These are phyloP conservation scores for Fusarium illudens DNA, from an alignment of 2,329 filamentous ascomycete species.

Conservation along the genomic window DNA sequence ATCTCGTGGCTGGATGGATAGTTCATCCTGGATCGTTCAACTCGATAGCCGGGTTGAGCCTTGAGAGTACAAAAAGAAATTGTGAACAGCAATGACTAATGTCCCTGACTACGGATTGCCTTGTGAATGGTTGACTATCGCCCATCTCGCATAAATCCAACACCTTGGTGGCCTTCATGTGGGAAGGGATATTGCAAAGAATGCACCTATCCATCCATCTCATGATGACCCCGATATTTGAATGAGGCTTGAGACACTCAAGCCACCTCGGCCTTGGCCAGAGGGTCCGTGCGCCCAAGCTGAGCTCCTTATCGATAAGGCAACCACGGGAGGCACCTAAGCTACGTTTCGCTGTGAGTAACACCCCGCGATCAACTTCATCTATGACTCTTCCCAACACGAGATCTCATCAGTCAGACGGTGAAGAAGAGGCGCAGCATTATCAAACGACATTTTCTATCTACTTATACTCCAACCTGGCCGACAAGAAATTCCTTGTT, in stretches of 20 bases:
- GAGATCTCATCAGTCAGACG: conserved; percentile 34
- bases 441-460: neutral
- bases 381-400: conserved; percentile 41
- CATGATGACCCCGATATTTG: conserved; percentile 27
- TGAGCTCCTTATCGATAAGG: conserved; percentile 35
- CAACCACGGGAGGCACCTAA: neutral
- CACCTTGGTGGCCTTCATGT: neutral
- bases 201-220: neutral
- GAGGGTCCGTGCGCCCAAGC: conserved; percentile 10
- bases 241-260: conserved; percentile 24
- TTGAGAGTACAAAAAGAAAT: conserved; percentile 4
- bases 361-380: conserved; percentile 33
- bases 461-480: conserved; percentile 15
- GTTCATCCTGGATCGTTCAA: neutral
- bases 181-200: neutral
- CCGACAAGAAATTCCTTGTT: neutral
- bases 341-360: conserved; percentile 27
- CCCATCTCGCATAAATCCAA: neutral
- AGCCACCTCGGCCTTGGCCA: neutral
- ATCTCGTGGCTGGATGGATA: conserved; percentile 2
- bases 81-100: conserved; percentile 11
- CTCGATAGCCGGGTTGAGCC: conserved; percentile 3
- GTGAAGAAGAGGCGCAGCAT: conserved; percentile 34
- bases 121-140: neutral
- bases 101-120: no score